phyloP scores from a whole-genome alignment of 2,329 filamentous ascomycete species.

The Xylaria sp. region DNA sequence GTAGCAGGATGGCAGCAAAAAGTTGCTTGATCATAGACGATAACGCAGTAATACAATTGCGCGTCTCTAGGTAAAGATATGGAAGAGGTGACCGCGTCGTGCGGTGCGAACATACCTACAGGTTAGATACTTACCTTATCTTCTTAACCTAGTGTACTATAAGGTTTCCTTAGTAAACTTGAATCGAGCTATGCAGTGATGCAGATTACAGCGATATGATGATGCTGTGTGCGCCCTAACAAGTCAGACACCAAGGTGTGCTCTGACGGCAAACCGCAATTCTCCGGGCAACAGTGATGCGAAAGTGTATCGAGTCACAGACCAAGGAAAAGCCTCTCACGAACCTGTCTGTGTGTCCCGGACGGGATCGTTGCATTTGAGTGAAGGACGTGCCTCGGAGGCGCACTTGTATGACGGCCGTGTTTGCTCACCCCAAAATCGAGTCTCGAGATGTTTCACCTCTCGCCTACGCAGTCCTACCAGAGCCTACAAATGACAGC shows the following conservation, averaged over 20 bases:
- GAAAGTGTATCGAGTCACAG: not conserved
- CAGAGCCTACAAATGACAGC: not conserved
- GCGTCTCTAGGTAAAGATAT: not conserved
- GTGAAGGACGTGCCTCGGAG: not conserved
- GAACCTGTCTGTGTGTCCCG: constrained; percentile 6
- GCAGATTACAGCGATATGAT: not conserved
- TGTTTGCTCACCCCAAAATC: constrained; percentile 11
- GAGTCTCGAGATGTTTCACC: constrained; percentile 12
- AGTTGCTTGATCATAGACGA: not conserved
- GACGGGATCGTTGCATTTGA: constrained; percentile 1
- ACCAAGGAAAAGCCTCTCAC: not conserved
- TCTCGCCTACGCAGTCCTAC: not conserved
- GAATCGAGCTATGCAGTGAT: not conserved
- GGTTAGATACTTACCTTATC: too few relatives aligned
- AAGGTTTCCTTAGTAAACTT: not conserved
- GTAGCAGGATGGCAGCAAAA: too few relatives aligned
- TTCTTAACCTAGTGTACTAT: too few relatives aligned
- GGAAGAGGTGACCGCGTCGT: not conserved
- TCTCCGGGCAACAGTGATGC: not conserved
- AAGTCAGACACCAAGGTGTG: not conserved
- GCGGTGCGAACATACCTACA: not conserved
- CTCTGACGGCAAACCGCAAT: not conserved
- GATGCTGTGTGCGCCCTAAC: not conserved
- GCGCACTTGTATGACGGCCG: not conserved
- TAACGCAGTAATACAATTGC: not conserved